These are phyloP conservation scores for Emericellopsis cladophorae DNA, from an alignment of 2,329 filamentous ascomycete species.

Conservation along the genomic window DNA sequence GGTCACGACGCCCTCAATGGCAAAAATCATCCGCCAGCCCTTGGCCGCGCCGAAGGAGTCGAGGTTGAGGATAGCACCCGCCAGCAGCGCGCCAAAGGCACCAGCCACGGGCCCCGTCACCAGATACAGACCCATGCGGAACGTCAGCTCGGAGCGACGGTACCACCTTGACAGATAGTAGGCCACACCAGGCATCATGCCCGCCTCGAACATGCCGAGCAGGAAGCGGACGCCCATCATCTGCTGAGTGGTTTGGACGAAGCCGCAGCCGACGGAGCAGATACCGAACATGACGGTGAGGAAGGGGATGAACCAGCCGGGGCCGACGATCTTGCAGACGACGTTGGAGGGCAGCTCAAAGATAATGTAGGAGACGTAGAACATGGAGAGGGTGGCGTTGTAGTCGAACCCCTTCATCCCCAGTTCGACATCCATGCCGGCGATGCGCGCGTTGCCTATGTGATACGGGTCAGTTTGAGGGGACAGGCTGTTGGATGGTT, in stretches of 20 bases:
- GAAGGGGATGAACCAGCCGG: constrained; percentile 51
- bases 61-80: constrained; percentile 62
- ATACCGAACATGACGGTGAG: constrained; percentile 55
- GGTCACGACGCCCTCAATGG: constrained; percentile 36
- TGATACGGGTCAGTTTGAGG: not conserved
- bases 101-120: constrained; percentile 59
- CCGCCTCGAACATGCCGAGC: constrained; percentile 58
- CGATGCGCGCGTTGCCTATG: constrained; percentile 51
- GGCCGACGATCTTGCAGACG: constrained; percentile 48
- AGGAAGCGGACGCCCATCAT: constrained; percentile 56
- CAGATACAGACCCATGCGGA: constrained; percentile 63
- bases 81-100: constrained; percentile 59
- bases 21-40: constrained; percentile 63
- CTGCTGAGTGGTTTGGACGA: constrained; percentile 51
- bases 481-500: not conserved
- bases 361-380: constrained; percentile 51
- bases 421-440: constrained; percentile 51
- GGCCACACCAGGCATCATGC: constrained; percentile 56
- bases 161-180: constrained; percentile 68
- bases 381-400: constrained; percentile 52
- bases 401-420: constrained; percentile 50
- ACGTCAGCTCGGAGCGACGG: constrained; percentile 56
- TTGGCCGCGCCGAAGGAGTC: constrained; percentile 49
- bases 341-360: constrained; percentile 56
- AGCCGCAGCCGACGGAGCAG: constrained; percentile 54